A percentile compares a stretch with the other conserved stretches of the same genome.
Evolutionary conservation across 495 filamentous ascomycete genomes (phyloP).

Genomic region (Hypoxylon fragiforme): DNA sequence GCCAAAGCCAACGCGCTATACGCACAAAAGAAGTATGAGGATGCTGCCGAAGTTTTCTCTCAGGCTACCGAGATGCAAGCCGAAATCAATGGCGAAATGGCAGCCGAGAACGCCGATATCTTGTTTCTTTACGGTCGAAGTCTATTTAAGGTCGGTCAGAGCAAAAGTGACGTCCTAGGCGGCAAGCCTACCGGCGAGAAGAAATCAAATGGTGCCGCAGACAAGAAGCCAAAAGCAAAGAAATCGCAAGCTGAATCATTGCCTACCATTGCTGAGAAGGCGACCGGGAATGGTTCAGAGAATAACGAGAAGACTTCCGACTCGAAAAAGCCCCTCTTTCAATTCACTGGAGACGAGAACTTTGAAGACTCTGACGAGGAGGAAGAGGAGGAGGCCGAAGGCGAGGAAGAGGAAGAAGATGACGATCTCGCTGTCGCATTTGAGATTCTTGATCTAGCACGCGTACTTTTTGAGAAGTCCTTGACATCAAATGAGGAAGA

Average conservation of each 20-base stretch:
- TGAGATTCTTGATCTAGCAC: slow-evolving; percentile 88
- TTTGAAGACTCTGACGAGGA: slow-evolving; percentile 79
- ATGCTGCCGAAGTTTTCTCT: slow-evolving; percentile 83
- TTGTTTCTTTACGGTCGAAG: slow-evolving; percentile 92
- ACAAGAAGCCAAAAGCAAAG: slow-evolving; percentile 45
- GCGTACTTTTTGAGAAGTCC: slow-evolving; percentile 69
- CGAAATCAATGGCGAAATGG: slow-evolving; percentile 88
- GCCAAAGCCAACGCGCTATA: slow-evolving; percentile 64
- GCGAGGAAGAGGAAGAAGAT: slow-evolving; percentile 40
- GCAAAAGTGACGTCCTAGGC: slow-evolving; percentile 92
- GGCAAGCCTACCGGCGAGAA: slow-evolving; percentile 70
- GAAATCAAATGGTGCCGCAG: slow-evolving; percentile 46
- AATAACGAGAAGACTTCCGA: slow-evolving; percentile 43
- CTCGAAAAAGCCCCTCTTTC: slow-evolving; percentile 73
- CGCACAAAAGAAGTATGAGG: slow-evolving; percentile 80
- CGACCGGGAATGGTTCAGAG: slow-evolving; percentile 30
- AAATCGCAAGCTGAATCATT: slow-evolving; percentile 30
- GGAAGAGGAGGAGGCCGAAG: slow-evolving; percentile 46
- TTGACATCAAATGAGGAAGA: slow-evolving; percentile 47
- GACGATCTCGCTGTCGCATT: slow-evolving; percentile 77
- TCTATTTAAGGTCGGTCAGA: slow-evolving; percentile 88
- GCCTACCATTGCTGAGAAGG: slow-evolving; percentile 39
- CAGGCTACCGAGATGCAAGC: slow-evolving; percentile 88
- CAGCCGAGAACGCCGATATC: slow-evolving; percentile 84
- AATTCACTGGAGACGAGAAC: slow-evolving; percentile 93